Evolutionary conservation across 2,329 filamentous ascomycete genomes (phyloP).

Genomic region (Neocucurbitaria cava): DNA sequence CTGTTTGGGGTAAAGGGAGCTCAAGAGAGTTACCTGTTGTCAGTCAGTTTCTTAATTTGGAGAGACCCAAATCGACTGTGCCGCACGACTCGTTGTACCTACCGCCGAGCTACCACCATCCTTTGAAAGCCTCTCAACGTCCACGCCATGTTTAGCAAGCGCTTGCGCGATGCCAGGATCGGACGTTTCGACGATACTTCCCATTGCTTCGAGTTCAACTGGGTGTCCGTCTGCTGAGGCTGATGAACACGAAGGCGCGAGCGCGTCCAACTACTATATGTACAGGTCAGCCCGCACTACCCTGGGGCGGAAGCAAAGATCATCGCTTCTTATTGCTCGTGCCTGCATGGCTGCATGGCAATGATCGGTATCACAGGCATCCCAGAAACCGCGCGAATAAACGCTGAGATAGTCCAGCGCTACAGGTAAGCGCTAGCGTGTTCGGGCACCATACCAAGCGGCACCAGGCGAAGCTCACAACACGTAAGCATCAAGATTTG

Average conservation of each 20-base stretch:
- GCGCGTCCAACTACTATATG: neutral
- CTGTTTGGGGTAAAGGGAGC: constrained; percentile 3
- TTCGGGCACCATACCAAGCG: neutral
- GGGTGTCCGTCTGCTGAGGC: too few species aligned
- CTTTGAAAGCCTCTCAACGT: neutral
- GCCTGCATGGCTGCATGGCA: neutral
- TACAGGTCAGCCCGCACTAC: neutral
- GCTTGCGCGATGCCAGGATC: neutral
- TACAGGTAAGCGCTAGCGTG: neutral
- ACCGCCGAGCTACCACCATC: neutral
- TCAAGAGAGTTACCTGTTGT: neutral
- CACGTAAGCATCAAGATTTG: neutral
- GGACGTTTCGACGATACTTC: neutral
- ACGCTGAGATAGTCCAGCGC: neutral
- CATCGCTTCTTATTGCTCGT: neutral
- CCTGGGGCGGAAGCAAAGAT: neutral
- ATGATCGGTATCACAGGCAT: neutral
- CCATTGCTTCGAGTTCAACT: neutral
- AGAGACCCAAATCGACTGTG: neutral
- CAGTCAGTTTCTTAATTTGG: neutral
- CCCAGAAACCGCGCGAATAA: neutral
- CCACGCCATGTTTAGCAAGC: neutral
- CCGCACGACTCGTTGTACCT: neutral
- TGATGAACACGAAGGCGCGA: neutral
- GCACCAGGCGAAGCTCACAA: neutral